These are phyloP conservation scores for Lathyrus sativus DNA, from an alignment of 306 rosid species.

Conservation along the genomic window DNA sequence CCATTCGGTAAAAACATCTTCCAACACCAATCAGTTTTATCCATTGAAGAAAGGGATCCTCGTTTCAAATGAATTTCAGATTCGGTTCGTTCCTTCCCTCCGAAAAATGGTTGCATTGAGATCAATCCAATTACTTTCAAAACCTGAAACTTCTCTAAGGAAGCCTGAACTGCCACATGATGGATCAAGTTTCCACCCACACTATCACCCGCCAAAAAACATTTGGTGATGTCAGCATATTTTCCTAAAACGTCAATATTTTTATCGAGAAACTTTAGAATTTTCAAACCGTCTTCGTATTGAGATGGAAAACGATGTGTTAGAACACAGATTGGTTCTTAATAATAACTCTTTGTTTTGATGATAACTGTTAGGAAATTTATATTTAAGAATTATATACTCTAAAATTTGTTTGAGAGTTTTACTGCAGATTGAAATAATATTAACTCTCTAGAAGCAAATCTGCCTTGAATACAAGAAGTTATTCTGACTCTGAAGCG, in stretches of 20 bases:
- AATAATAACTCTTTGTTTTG: no score
- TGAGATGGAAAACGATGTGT: slow-evolving; percentile 61
- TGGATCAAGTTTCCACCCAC: slow-evolving; percentile 78
- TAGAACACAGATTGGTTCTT: no score
- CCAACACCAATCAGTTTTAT: slow-evolving; percentile 64
- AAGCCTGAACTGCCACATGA: slow-evolving; percentile 55
- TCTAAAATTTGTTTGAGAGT: no score
- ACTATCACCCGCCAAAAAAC: slow-evolving; percentile 75
- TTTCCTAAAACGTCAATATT: slow-evolving; percentile 33
- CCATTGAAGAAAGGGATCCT: slow-evolving; percentile 42
- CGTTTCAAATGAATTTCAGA: slow-evolving; percentile 53
- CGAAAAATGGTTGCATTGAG: slow-evolving; percentile 76
- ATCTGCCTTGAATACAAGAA: no score
- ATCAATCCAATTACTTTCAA: slow-evolving; percentile 48
- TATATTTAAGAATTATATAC: no score
- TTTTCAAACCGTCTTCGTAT: slow-evolving; percentile 72
- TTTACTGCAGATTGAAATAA: no score
- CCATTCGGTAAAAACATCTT: slow-evolving; percentile 51
- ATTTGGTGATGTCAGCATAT: slow-evolving; percentile 47
- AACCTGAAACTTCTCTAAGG: background rate
- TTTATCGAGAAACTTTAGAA: slow-evolving; percentile 46
- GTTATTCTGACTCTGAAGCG: no score
- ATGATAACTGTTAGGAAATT: no score
- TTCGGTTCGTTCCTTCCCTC: slow-evolving; percentile 67
- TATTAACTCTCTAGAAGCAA: no score